These are phyloP conservation scores for Pterulicium gracile DNA, from an alignment of 1,284 basidiomycete genomes.

Conservation along the genomic window DNA sequence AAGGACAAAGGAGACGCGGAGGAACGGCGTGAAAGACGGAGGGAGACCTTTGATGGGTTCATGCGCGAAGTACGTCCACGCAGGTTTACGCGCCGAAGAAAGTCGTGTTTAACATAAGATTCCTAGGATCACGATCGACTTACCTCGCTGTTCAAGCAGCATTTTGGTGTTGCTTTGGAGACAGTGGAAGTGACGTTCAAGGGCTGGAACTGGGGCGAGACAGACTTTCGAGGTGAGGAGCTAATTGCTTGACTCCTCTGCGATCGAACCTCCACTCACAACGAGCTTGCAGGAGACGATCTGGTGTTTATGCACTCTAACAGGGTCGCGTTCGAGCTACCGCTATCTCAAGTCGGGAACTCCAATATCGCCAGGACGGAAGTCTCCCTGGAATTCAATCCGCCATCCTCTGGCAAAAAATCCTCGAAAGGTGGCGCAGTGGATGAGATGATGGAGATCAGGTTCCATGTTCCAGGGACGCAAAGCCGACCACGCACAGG, in stretches of 20 bases:
- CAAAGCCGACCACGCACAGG: constrained; percentile 49
- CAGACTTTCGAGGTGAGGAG: constrained; percentile 80
- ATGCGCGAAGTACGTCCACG: constrained; percentile 59
- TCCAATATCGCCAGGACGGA: constrained; percentile 98
- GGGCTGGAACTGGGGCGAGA: constrained; percentile 99
- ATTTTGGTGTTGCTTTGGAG: constrained; percentile 82
- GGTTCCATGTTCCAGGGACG: constrained; percentile 91
- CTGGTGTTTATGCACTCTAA: constrained; percentile 87
- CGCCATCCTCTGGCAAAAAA: constrained; percentile 36
- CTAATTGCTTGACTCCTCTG: constrained; percentile 5
- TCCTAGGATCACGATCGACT: constrained; percentile 76
- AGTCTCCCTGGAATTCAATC: constrained; percentile 89
- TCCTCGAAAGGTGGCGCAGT: constrained; percentile 24
- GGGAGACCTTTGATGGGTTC: constrained; percentile 92
- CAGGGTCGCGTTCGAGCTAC: constrained; percentile 88
- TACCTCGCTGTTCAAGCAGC: constrained; percentile 66
- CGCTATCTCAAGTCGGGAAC: constrained; percentile 83
- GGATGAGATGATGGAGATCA: constrained; percentile 93
- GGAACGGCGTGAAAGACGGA: constrained; percentile 21
- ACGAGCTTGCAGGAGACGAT: constrained; percentile 57
- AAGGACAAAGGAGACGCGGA: constrained; percentile 42
- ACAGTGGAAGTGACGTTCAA: constrained; percentile 81
- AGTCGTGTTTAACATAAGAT: constrained; percentile 6
- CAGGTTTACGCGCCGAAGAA: background rate
- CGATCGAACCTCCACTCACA: background rate